Conservation (phyloP, 805 yeast species). For the Aciculoconidium aculeatum region DNA sequence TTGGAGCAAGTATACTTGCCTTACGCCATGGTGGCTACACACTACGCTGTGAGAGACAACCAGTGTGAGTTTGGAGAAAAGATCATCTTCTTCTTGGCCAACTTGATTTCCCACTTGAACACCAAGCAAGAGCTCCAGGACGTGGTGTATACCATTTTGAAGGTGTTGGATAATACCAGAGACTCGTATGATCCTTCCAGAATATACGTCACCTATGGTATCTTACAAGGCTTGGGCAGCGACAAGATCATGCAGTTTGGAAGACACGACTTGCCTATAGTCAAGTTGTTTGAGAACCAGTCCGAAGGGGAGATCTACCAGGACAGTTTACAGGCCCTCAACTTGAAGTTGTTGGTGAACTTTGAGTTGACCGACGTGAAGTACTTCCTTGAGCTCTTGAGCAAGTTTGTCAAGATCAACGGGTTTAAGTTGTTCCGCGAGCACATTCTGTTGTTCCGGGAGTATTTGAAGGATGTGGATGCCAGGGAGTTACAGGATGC, state of each 20-base stretch:
- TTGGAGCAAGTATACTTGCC: constrained; percentile 50
- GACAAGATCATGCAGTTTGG: constrained; percentile 21
- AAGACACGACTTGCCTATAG: constrained; percentile 18
- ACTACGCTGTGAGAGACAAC: constrained; percentile 43
- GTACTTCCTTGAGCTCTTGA: constrained; percentile 21
- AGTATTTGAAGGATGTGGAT: constrained; percentile 10
- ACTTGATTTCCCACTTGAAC: constrained; percentile 25
- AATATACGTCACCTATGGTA: constrained; percentile 53
- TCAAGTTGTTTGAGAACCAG: constrained; percentile 26
- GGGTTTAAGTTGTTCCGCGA: constrained; percentile 20
- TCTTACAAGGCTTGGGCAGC: constrained; percentile 45
- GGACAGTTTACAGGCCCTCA: constrained; percentile 45
- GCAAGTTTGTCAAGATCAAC: constrained; percentile 36
- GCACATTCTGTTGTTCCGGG: constrained; percentile 10
- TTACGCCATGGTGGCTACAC: constrained; percentile 56
- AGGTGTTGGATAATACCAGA: constrained; percentile 41
- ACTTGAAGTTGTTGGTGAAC: constrained; percentile 40
- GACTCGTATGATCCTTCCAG: constrained; percentile 67
- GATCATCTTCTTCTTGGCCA: constrained; percentile 41
- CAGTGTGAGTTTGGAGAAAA: constrained; percentile 56
- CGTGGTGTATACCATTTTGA: constrained; percentile 27
- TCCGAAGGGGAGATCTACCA: constrained; percentile 52
- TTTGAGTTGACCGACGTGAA: constrained; percentile 21
- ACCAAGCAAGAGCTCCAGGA: constrained; percentile 18
- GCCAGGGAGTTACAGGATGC: too few species aligned